Percentiles rank a stretch among this genome's conserved stretches.
These are phyloP conservation scores for Penicillium maclennaniae DNA, from an alignment of 495 filamentous ascomycete genomes.

Conservation along the genomic window DNA sequence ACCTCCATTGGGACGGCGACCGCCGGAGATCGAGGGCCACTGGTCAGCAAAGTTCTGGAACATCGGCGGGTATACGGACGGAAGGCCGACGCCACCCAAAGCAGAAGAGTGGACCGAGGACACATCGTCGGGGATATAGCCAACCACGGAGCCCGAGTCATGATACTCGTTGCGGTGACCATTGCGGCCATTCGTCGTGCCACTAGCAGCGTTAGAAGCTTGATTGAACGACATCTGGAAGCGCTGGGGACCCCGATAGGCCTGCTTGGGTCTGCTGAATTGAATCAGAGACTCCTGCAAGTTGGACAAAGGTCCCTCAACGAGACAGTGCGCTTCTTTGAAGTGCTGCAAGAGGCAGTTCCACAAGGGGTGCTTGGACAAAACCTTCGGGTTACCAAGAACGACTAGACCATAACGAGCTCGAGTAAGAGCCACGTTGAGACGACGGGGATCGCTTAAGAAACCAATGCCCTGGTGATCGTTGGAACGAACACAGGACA, in stretches of 20 bases:
- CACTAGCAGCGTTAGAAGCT: conserved; percentile 52
- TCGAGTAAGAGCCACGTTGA: conserved; percentile 97
- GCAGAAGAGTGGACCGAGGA: conserved; percentile 93
- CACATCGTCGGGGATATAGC: conserved; percentile 95
- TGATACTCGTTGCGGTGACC: conserved; percentile 66
- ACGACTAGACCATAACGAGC: conserved; percentile 96
- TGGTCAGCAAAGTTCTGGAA: conserved; percentile 88
- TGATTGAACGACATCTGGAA: conserved; percentile 81
- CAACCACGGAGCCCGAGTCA: conserved; percentile 82
- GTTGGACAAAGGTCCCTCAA: conserved; percentile 95
- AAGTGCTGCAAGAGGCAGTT: conserved; percentile 95
- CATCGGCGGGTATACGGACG: conserved; percentile 87
- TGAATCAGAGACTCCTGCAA: conserved; percentile 92
- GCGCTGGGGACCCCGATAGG: conserved; percentile 84
- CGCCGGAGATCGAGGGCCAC: conserved; percentile 76
- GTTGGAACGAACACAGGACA: conserved; percentile 97
- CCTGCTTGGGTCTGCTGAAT: conserved; percentile 89
- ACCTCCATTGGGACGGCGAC: conserved; percentile 56
- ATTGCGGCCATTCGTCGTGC: conserved; percentile 47
- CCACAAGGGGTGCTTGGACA: conserved; percentile 97
- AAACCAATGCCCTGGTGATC: conserved; percentile 99
- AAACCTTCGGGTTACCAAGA: conserved; percentile 94
- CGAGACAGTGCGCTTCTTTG: conserved; percentile 94
- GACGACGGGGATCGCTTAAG: conserved; percentile 93
- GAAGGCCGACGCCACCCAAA: conserved; percentile 73